Base-by-base conservation (phyloP, 208 protist species). In the Lotmaria passim region DNA sequence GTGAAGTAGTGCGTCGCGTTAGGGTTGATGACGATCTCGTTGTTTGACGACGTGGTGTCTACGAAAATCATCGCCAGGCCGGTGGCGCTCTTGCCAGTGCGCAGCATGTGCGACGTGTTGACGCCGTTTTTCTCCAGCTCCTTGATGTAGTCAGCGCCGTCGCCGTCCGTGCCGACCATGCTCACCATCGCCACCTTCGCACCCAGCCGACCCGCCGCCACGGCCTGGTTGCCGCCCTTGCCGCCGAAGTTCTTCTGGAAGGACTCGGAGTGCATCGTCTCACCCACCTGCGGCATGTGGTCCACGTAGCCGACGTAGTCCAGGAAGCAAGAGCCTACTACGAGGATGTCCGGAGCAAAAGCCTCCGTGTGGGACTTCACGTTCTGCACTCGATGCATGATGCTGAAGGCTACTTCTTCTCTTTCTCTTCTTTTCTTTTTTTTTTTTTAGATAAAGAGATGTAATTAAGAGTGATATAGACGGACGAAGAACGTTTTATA, bases 211-310 rank as follows among this genome's bases (percentile, higher is more conserved):
- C 89, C 91, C 7, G 85, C 90, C 19, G 83, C 82, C 15, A 96
- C 89, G 11, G 94, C 86, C 77, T 98, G 94, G 75, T 98, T 98
- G 10, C 91, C 92, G n/a, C 96, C 96, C 71, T 98, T 98, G 5
- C 96, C 96, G 41, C 96, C 96, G 75, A 97, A 98, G 7, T 91
- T 90, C 75, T 95, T 93, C 36, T 82, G 53, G 68, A 96, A 98
- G 23, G 63, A 83, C 59, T 82, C 34, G 3, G 86, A 96, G 69
- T 92, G 86, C 70, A 98, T 85, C n/a, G 96, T 98, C 80, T 98
- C 93, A n/a, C 96, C 94, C 28, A 89, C 63, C 73, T 93, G 83
- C 17, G 94, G 94, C 61, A 95, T 63, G 78, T 83, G 87, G 28
- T 93, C 81, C 11, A 97, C 93, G 51, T 95, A 97, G 34, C 87